phyloP scores from a whole-genome alignment of 164 flowering plant species.

The Tetrastigma voinierianum region DNA sequence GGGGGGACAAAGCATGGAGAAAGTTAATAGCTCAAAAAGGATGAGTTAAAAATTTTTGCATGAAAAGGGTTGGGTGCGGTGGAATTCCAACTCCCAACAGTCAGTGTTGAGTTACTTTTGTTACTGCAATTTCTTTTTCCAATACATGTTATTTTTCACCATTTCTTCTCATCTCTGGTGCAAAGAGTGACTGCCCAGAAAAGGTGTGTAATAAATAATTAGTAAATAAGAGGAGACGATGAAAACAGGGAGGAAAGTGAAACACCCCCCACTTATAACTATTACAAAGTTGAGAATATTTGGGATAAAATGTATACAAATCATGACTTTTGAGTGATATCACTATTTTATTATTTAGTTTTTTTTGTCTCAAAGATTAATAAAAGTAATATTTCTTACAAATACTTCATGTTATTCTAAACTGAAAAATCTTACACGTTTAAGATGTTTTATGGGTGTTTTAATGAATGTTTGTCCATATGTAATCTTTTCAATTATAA shows the following conservation, averaged over 20 bases:
- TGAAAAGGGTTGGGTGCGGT: not conserved
- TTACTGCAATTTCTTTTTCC: not conserved
- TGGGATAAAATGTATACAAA: too few relatives aligned
- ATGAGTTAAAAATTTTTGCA: not conserved
- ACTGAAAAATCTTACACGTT: too few relatives aligned
- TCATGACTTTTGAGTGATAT: too few relatives aligned
- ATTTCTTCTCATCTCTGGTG: not conserved
- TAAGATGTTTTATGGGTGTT: too few relatives aligned
- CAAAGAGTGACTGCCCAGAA: not conserved
- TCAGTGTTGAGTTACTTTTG: not conserved
- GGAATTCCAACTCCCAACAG: constrained; percentile 14
- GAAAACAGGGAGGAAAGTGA: not conserved
- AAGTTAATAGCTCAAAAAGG: not conserved
- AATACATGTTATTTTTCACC: not conserved
- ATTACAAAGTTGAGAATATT: too few relatives aligned
- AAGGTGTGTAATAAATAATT: not conserved
- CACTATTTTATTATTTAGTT: too few relatives aligned
- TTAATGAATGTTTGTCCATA: too few relatives aligned
- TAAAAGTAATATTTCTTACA: too few relatives aligned
- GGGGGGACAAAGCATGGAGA: constrained; percentile 6
- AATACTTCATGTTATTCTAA: too few relatives aligned
- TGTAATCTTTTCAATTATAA: too few relatives aligned
- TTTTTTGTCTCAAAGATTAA: too few relatives aligned
- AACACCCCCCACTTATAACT: not conserved
- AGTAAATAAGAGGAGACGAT: not conserved